Evolutionary conservation across 768 basidiomycete species (phyloP).

Genomic region (Gloeophyllum trabeum): DNA sequence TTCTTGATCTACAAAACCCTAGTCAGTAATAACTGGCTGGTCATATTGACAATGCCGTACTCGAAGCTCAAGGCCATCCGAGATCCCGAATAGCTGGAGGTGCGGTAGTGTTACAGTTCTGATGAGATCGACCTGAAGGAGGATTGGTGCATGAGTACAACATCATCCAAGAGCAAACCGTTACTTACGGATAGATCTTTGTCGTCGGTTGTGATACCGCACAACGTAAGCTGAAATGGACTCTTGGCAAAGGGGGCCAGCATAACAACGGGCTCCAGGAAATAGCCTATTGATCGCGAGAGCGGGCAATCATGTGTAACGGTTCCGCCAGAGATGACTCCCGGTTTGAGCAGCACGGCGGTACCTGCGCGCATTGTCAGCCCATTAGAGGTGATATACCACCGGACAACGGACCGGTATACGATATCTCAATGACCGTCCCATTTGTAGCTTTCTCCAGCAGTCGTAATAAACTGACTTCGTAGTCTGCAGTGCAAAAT

Average conservation of each 20-base stretch:
- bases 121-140: slow-evolving; percentile 62
- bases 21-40: too few species aligned
- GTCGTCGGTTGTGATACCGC: slow-evolving; percentile 89
- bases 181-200: slow-evolving; percentile 75
- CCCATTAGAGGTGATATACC: background rate
- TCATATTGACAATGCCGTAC: slow-evolving; percentile 26
- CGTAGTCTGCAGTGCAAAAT: slow-evolving; percentile 52
- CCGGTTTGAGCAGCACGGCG: slow-evolving; percentile 84
- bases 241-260: slow-evolving; percentile 90
- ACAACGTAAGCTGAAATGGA: slow-evolving; percentile 68
- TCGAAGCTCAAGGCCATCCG: slow-evolving; percentile 82
- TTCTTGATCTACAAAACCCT: slow-evolving; percentile 92
- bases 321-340: slow-evolving; percentile 76
- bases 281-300: slow-evolving; percentile 88
- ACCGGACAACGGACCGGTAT: slow-evolving; percentile 54
- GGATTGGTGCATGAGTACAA: background rate
- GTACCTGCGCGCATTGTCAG: slow-evolving; percentile 47
- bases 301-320: slow-evolving; percentile 82
- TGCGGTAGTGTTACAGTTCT: slow-evolving; percentile 88
- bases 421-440: slow-evolving; percentile 88
- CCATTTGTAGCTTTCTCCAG: slow-evolving; percentile 92
- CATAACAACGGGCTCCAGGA: slow-evolving; percentile 82
- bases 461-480: slow-evolving; percentile 80
- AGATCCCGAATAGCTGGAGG: slow-evolving; percentile 81
- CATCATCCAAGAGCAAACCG: slow-evolving; percentile 8